Evolutionary conservation across 2,329 filamentous ascomycete genomes (phyloP).

Genomic region (Nigrospora oryzae): DNA sequence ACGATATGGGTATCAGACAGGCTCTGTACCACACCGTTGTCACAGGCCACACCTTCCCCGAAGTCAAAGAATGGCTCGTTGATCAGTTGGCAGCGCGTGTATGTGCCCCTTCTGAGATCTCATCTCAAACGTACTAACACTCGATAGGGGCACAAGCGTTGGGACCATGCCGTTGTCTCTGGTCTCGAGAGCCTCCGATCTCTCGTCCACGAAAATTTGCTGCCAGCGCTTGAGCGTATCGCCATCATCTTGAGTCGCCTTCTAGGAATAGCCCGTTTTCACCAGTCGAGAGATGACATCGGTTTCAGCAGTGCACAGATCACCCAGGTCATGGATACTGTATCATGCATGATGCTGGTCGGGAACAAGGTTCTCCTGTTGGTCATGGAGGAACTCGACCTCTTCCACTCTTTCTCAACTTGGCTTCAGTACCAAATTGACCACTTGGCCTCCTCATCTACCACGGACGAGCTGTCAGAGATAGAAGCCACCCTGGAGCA

Average conservation of each 20-base stretch:
- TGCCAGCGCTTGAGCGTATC: constrained; percentile 80
- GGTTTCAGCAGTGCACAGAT: constrained; percentile 59
- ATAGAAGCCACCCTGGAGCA: constrained; percentile 71
- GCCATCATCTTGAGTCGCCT: constrained; percentile 75
- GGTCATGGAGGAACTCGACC: constrained; percentile 66
- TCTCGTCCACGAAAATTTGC: constrained; percentile 77
- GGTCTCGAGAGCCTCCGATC: constrained; percentile 71
- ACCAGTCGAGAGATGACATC: constrained; percentile 56
- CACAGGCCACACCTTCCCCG: constrained; percentile 69
- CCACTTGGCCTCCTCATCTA: constrained; percentile 56
- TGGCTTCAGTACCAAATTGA: constrained; percentile 85
- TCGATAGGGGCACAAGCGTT: constrained; percentile 75
- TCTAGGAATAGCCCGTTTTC: constrained; percentile 73
- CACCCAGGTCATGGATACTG: constrained; percentile 57
- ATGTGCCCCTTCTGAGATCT: constrained; percentile 7
- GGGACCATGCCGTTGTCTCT: constrained; percentile 78
- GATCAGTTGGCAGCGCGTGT: constrained; percentile 76
- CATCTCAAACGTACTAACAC: constrained; percentile 9
- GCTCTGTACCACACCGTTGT: constrained; percentile 78
- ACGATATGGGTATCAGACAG: constrained; percentile 55
- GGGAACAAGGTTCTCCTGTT: constrained; percentile 65
- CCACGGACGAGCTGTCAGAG: constrained; percentile 64
- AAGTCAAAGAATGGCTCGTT: constrained; percentile 79
- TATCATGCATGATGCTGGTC: constrained; percentile 68
- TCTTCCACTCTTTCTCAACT: constrained; percentile 69